These are phyloP conservation scores for Sphagnum magellanicum DNA, from an alignment of 228 moss, liverwort and hornwort genomes.

Conservation along the genomic window DNA sequence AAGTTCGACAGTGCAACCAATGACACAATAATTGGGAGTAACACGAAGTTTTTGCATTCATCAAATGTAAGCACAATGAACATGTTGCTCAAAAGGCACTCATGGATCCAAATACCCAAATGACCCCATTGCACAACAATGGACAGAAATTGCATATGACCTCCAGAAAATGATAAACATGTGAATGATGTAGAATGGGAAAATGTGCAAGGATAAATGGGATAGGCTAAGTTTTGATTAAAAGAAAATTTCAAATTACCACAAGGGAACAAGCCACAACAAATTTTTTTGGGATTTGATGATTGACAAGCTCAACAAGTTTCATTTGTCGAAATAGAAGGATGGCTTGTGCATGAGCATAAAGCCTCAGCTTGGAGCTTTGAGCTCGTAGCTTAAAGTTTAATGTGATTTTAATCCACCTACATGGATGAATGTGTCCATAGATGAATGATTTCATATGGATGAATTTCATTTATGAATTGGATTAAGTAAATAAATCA, in stretches of 20 bases:
- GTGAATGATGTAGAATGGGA: neutral
- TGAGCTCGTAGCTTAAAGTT: too few species aligned
- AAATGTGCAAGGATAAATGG: neutral
- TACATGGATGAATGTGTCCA: too few species aligned
- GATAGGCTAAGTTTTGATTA: neutral
- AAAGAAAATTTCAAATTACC: neutral
- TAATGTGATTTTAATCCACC: too few species aligned
- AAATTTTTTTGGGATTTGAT: neutral
- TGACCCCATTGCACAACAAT: neutral
- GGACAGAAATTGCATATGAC: neutral
- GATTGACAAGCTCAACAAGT: neutral
- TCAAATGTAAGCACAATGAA: neutral
- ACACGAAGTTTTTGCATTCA: neutral
- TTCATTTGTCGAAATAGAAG: neutral
- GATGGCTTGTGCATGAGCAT: too few species aligned
- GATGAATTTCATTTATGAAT: too few species aligned
- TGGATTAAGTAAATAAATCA: too few species aligned
- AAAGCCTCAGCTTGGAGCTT: too few species aligned
- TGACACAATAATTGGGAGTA: neutral
- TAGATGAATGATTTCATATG: too few species aligned
- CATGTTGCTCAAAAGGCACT: neutral
- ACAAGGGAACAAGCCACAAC: neutral
- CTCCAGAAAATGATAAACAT: neutral
- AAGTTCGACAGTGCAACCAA: neutral
- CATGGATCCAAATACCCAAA: neutral